Conservation (phyloP, 2,329 filamentous ascomycete genomes). For the Cercospora sp. region DNA sequence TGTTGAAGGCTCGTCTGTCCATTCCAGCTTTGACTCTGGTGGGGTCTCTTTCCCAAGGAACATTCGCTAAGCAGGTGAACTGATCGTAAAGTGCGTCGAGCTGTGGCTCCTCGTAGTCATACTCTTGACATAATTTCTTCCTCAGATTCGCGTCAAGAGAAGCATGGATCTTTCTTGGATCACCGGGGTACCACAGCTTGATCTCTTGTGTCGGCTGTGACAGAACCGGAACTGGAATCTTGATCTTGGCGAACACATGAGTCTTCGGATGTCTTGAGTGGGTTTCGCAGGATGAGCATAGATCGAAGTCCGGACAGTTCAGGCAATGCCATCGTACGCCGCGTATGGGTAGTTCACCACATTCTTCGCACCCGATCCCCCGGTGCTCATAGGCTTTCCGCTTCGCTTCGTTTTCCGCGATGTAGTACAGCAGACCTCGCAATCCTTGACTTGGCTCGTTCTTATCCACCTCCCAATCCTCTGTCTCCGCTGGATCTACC, state of each 20-base stretch:
- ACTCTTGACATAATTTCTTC: conserved; percentile 55
- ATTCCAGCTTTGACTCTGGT: conserved; percentile 77
- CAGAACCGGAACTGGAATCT: conserved; percentile 82
- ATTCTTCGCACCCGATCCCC: conserved; percentile 88
- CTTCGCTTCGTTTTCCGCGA: conserved; percentile 88
- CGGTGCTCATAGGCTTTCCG: conserved; percentile 88
- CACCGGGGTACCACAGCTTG: conserved; percentile 84
- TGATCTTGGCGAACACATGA: conserved; percentile 95
- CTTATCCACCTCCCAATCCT: conserved; percentile 26
- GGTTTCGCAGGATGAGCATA: conserved; percentile 88
- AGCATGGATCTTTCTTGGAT: conserved; percentile 69
- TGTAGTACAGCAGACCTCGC: conserved; percentile 71
- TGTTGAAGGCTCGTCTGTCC: conserved; percentile 89
- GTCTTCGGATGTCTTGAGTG: conserved; percentile 70
- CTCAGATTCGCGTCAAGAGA: conserved; percentile 68
- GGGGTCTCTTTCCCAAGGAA: conserved; percentile 79
- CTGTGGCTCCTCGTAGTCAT: conserved; percentile 71
- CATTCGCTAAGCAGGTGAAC: conserved; percentile 89
- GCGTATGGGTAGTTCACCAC: conserved; percentile 82
- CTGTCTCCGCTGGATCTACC: conserved; percentile 30
- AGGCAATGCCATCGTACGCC: conserved; percentile 92
- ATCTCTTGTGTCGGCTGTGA: conserved; percentile 75
- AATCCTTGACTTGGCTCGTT: conserved; percentile 36
- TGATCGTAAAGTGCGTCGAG: conserved; percentile 95
- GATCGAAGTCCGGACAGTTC: conserved; percentile 93